Evolutionary conservation across 176 grass and related monocot genomes (phyloP).

Genomic region (Rhipidocladum racemiflorum): DNA sequence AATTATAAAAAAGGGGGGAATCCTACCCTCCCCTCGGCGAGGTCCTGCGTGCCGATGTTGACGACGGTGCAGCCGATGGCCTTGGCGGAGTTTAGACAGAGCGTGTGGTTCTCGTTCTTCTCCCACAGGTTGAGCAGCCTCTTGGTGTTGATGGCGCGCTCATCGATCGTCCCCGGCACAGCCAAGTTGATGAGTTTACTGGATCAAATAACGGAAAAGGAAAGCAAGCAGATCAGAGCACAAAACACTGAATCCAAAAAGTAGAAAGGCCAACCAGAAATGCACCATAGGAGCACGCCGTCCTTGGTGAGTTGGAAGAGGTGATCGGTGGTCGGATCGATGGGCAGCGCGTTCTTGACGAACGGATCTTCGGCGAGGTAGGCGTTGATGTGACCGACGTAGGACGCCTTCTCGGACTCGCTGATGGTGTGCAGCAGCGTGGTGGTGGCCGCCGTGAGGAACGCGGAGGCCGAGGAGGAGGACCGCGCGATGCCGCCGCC

Average conservation of each 20-base stretch:
- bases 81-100: conserved; percentile 92
- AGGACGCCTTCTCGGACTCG: conserved; percentile 88
- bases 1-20: background rate
- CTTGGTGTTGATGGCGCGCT: conserved; percentile 91
- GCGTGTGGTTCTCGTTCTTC: conserved; percentile 96
- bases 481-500: conserved; percentile 34
- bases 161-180: conserved; percentile 84
- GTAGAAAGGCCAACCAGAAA: background rate
- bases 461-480: conserved; percentile 49
- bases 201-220: background rate
- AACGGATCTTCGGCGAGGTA: conserved; percentile 75
- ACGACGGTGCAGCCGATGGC: conserved; percentile 94
- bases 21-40: conserved; percentile 85
- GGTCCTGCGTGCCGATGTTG: conserved; percentile 94
- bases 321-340: conserved; percentile 72
- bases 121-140: conserved; percentile 87
- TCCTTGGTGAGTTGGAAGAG: conserved; percentile 89
- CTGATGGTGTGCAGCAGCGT: conserved; percentile 97
- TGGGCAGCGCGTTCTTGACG: conserved; percentile 67
- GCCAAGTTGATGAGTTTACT: conserved; percentile 98
- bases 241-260: background rate
- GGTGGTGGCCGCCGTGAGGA: conserved; percentile 83
- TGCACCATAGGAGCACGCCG: conserved; percentile 85
- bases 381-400: conserved; percentile 89
- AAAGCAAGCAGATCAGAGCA: background rate